phyloP scores from a whole-genome alignment of 768 basidiomycete genomes.

The Solioccasus polychromus region DNA sequence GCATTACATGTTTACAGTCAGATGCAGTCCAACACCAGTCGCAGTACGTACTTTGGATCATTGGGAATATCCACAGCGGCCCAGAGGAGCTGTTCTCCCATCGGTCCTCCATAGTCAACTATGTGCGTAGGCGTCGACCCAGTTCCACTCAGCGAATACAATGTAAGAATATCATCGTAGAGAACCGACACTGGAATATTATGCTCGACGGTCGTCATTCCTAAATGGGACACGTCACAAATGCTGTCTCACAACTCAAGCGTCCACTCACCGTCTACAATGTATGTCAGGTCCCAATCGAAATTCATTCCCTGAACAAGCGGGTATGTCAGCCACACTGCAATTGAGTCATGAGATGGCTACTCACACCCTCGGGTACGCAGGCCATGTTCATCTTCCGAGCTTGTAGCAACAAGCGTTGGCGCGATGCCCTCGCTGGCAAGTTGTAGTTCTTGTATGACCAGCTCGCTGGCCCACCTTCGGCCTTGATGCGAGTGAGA shows the following conservation, averaged over 20 bases:
- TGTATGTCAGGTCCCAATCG: constrained; percentile 78
- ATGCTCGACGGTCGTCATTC: constrained; percentile 78
- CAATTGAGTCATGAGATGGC: background rate
- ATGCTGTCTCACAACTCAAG: background rate
- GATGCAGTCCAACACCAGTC: background rate
- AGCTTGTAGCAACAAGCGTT: constrained; percentile 60
- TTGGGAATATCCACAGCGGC: constrained; percentile 61
- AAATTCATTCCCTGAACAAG: constrained; percentile 60
- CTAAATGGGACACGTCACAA: constrained; percentile 31
- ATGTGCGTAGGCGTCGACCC: constrained; percentile 72
- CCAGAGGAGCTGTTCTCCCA: constrained; percentile 70
- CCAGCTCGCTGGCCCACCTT: constrained; percentile 66
- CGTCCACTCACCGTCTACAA: constrained; percentile 59
- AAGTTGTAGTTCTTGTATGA: constrained; percentile 80
- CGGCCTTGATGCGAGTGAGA: constrained; percentile 63
- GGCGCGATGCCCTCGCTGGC: constrained; percentile 66
- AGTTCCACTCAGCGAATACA: constrained; percentile 67
- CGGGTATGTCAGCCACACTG: background rate
- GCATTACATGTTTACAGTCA: background rate
- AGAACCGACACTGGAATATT: constrained; percentile 61
- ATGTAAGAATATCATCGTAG: constrained; percentile 62
- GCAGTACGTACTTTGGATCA: constrained; percentile 54
- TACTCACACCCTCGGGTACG: constrained; percentile 62
- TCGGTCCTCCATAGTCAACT: constrained; percentile 73
- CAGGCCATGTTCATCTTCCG: constrained; percentile 65